These are phyloP conservation scores for Microdochium paspali DNA, from an alignment of 2,329 filamentous ascomycete species.

Conservation along the genomic window DNA sequence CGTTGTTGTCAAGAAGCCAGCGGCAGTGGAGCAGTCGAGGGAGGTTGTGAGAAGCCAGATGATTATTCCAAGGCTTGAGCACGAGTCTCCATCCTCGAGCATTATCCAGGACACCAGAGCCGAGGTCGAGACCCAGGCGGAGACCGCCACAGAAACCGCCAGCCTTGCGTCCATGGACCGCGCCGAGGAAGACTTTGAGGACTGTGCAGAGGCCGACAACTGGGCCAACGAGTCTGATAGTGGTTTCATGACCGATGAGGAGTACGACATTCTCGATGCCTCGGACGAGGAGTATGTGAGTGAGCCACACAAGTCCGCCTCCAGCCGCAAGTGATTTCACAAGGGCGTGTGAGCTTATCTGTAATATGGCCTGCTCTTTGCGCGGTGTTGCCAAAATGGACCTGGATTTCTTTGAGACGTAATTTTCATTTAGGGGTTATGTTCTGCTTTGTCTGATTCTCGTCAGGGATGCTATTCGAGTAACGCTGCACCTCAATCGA, in stretches of 20 bases:
- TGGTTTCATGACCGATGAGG: constrained; percentile 90
- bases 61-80: constrained; percentile 95
- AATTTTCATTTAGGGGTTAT: background rate
- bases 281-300: constrained; percentile 76
- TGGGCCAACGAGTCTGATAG: constrained; percentile 55
- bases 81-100: constrained; percentile 79
- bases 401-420: background rate
- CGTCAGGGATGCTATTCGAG: background rate
- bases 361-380: background rate
- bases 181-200: constrained; percentile 41
- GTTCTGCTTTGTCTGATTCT: background rate
- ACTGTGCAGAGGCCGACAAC: constrained; percentile 48
- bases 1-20: constrained; percentile 53
- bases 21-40: constrained; percentile 11
- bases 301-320: constrained; percentile 34
- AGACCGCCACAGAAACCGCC: constrained; percentile 30
- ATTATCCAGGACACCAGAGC: constrained; percentile 55
- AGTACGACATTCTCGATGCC: constrained; percentile 94
- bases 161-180: constrained; percentile 19
- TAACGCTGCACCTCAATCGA: background rate
- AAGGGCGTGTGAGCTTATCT: background rate
- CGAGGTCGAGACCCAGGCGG: constrained; percentile 45
- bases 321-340: constrained; percentile 4
- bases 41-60: constrained; percentile 50
- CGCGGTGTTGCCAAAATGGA: background rate